Evolutionary conservation across 495 filamentous ascomycete species (phyloP).

Genomic region (Articulospora tetracladia): DNA sequence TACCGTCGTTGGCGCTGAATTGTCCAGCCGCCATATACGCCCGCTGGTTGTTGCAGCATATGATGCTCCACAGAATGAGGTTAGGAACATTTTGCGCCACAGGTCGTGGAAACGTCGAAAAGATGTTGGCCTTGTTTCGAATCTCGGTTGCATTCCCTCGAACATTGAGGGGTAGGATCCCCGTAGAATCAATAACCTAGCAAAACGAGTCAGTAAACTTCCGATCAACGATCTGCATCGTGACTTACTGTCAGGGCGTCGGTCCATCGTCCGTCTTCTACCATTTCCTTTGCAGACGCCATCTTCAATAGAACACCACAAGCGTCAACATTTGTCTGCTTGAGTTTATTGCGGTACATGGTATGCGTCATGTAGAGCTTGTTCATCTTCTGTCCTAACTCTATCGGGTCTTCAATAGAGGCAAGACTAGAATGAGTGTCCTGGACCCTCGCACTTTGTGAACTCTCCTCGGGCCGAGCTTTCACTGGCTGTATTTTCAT

Average conservation of each 20-base stretch:
- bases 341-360: constrained; percentile 14
- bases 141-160: constrained; percentile 67
- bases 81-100: constrained; percentile 84
- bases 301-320: constrained; percentile 72
- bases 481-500: constrained; percentile 75
- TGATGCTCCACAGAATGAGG: constrained; percentile 88
- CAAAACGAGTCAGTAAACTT: constrained; percentile 21
- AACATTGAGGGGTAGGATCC: constrained; percentile 73
- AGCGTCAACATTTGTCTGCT: constrained; percentile 56
- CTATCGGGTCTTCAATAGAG: constrained; percentile 78
- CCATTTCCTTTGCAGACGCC: constrained; percentile 67
- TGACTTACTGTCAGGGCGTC: constrained; percentile 75
- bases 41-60: constrained; percentile 72
- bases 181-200: constrained; percentile 67
- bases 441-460: constrained; percentile 50
- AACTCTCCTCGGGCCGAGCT: constrained; percentile 44
- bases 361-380: constrained; percentile 54
- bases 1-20: constrained; percentile 71
- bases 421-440: constrained; percentile 57
- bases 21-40: constrained; percentile 57
- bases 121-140: constrained; percentile 70
- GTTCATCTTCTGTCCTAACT: constrained; percentile 76
- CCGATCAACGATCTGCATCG: constrained; percentile 6
- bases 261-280: constrained; percentile 69
- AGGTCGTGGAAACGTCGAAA: constrained; percentile 66